Conservation (phyloP, 2,329 filamentous ascomycete species). For the Alternaria novae-zelandiae region DNA sequence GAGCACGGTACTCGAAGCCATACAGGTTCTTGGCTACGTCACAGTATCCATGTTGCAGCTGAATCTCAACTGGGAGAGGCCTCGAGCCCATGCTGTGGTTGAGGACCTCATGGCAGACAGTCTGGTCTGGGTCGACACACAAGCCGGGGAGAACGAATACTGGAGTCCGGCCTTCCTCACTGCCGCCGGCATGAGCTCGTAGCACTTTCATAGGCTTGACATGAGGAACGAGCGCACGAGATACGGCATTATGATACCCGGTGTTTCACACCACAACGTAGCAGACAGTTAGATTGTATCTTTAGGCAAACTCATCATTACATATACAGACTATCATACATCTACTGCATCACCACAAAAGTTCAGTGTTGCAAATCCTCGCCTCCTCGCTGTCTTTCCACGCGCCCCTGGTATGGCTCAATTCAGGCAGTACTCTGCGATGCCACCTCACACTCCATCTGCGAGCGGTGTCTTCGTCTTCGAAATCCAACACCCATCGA, state of each 20-base stretch:
- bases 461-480: constrained; percentile 60
- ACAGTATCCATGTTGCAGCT: constrained; percentile 86
- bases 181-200: constrained; percentile 9
- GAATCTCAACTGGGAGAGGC: constrained; percentile 85
- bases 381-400: constrained; percentile 47
- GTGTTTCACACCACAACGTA: constrained; percentile 3
- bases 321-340: background rate
- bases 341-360: constrained; percentile 53
- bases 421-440: constrained; percentile 51
- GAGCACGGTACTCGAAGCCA: constrained; percentile 87
- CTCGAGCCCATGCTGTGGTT: constrained; percentile 85
- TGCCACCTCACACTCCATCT: constrained; percentile 62
- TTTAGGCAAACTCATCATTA: background rate
- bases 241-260: constrained; percentile 21
- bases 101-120: constrained; percentile 89
- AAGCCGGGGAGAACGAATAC: constrained; percentile 87
- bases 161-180: constrained; percentile 82
- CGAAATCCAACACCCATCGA: constrained; percentile 64
- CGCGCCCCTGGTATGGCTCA: constrained; percentile 11
- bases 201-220: background rate
- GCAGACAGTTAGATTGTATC: background rate
- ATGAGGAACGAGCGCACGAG: background rate
- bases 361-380: constrained; percentile 53
- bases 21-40: constrained; percentile 87
- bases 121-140: constrained; percentile 91